Percentiles rank a stretch among this genome's conserved stretches.
Evolutionary conservation across 2,329 filamentous ascomycete species (phyloP).

Genomic region (Penicillium glabrum): DNA sequence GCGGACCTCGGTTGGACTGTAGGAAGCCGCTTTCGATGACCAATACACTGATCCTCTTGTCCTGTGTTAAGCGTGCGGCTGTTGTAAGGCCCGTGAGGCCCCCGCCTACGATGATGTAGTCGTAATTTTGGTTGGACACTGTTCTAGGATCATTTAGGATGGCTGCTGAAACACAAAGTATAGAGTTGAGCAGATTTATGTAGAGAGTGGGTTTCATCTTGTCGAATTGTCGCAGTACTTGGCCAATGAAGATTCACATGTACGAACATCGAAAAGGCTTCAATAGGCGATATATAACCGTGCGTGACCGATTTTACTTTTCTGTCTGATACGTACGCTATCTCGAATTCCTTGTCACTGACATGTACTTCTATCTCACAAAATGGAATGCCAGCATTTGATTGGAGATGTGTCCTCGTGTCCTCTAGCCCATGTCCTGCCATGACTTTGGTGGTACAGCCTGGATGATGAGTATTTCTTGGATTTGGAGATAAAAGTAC

Average conservation of each 20-base stretch:
- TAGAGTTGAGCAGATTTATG: background rate
- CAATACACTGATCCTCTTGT: slow-evolving; percentile 21
- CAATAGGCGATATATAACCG: background rate
- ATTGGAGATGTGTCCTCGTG: background rate
- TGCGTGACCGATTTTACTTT: background rate
- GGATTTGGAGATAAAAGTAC: background rate
- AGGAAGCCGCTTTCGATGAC: slow-evolving; percentile 30
- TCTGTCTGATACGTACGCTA: background rate
- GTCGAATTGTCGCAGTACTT: background rate
- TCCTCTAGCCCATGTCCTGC: background rate
- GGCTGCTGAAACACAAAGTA: background rate
- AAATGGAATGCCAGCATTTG: background rate
- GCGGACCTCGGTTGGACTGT: slow-evolving; percentile 20
- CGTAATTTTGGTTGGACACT: slow-evolving; percentile 15
- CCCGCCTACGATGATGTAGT: slow-evolving; percentile 32
- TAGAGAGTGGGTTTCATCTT: background rate
- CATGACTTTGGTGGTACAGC: background rate
- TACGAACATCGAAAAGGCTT: too few species aligned
- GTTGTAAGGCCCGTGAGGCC: slow-evolving; percentile 28
- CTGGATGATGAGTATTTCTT: background rate
- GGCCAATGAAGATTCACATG: too few species aligned
- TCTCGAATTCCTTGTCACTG: background rate
- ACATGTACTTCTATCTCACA: background rate
- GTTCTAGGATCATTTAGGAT: slow-evolving; percentile 12
- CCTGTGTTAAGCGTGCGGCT: slow-evolving; percentile 21